Percentiles rank a stretch among this genome's conserved stretches.
Conservation (phyloP, 108 stramenopile genomes). For the Pseudonitzschia multiseries region DNA sequence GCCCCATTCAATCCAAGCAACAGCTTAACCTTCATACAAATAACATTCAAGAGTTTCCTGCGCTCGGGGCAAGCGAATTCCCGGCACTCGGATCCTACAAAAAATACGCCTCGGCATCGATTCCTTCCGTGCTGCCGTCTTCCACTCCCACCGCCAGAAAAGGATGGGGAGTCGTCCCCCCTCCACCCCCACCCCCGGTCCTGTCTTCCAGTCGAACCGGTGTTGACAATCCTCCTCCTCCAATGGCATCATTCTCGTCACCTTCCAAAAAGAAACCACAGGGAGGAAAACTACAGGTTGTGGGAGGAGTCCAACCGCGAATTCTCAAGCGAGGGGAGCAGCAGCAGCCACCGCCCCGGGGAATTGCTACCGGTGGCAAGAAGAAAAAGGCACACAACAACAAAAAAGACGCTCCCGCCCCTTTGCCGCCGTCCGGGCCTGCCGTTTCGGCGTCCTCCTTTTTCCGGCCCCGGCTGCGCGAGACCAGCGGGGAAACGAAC, state of each 20-base stretch:
- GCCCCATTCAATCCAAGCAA: no score
- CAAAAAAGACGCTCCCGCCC: neutral
- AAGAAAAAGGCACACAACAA: slow-evolving; percentile 5
- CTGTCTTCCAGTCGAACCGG: neutral
- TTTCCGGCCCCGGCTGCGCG: neutral
- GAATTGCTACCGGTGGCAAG: neutral
- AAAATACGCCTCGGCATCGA: neutral
- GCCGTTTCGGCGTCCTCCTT: slow-evolving; percentile 7
- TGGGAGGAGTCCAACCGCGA: neutral
- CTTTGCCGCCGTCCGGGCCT: neutral
- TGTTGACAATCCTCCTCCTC: neutral
- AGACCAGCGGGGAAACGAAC: neutral
- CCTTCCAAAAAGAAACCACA: neutral
- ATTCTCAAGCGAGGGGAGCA: neutral
- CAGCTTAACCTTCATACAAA: neutral
- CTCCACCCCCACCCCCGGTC: neutral
- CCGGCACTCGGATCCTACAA: neutral
- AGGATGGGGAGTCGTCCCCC: slow-evolving; percentile 4
- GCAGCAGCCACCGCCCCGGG: neutral
- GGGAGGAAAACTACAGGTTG: neutral
- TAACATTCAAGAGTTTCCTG: slow-evolving; percentile 14
- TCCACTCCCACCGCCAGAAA: neutral
- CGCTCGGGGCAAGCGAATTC: slow-evolving; percentile 11
- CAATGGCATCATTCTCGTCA: neutral
- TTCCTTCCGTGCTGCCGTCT: neutral